Evolutionary conservation across 1,139 yeast species (phyloP).

Genomic region (Candida sp.): DNA sequence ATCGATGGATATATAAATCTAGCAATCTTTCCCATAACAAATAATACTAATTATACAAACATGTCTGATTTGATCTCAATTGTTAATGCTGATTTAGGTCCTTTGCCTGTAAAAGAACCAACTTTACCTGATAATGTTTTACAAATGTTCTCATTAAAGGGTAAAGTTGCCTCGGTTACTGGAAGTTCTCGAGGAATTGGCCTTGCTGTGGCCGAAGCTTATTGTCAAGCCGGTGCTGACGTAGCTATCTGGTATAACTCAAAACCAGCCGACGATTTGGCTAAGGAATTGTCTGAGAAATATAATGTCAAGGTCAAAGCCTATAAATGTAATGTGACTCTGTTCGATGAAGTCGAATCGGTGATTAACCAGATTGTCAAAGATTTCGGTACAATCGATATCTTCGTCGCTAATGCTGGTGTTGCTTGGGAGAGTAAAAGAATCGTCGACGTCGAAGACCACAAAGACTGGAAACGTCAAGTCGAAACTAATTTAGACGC

Average conservation of each 20-base stretch:
- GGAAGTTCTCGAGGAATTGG: constrained; percentile 92
- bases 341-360: constrained; percentile 53
- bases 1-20: neutral
- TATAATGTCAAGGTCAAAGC: constrained; percentile 70
- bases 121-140: constrained; percentile 27
- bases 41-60: constrained; percentile 35
- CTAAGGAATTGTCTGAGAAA: constrained; percentile 51
- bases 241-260: constrained; percentile 73
- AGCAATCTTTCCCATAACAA: neutral
- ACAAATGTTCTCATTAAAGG: constrained; percentile 65
- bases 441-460: constrained; percentile 49
- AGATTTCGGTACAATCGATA: constrained; percentile 77
- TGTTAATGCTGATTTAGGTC: constrained; percentile 23
- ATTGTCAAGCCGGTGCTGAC: constrained; percentile 89
- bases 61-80: constrained; percentile 15
- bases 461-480: constrained; percentile 61
- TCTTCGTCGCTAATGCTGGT: constrained; percentile 91
- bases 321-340: constrained; percentile 67
- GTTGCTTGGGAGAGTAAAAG: constrained; percentile 82
- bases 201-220: constrained; percentile 77
- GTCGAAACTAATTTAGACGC: constrained; percentile 73
- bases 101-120: constrained; percentile 28
- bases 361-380: constrained; percentile 55
- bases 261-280: constrained; percentile 57
- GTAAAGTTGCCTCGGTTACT: constrained; percentile 84